Conservation (phyloP, 208 protist genomes). For the Plasmodiophora brassicae region DNA sequence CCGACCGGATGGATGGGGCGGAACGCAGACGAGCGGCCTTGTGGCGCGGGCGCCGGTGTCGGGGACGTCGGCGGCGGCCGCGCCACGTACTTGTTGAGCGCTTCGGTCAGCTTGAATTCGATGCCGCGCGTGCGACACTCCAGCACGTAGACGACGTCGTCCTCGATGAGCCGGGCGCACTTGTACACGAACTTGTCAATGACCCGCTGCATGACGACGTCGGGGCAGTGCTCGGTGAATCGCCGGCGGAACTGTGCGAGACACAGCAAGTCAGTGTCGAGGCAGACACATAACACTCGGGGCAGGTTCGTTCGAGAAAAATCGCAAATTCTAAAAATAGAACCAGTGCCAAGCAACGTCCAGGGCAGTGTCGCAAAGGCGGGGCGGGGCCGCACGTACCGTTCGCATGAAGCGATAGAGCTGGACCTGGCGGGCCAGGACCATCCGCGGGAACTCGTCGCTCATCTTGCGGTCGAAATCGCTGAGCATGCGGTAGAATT, state of each 20-base stretch:
- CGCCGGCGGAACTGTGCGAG: not conserved
- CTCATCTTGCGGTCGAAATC: conserved; percentile 13
- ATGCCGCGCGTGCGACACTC: not conserved
- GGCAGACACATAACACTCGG: no score
- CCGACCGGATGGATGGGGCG: no score
- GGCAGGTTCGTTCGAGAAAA: no score
- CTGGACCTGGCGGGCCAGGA: not conserved
- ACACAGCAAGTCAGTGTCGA: no score
- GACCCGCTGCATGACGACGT: not conserved
- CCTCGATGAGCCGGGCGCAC: not conserved
- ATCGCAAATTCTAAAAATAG: no score
- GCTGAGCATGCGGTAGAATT: not conserved
- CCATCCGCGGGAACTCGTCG: conserved; percentile 10
- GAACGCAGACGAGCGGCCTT: no score
- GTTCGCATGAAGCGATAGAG: not conserved
- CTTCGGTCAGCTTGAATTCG: not conserved
- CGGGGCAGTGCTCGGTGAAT: not conserved
- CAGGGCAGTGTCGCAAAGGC: no score
- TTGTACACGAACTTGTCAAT: not conserved
- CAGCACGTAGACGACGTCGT: conserved; percentile 6
- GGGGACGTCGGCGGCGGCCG: no score
- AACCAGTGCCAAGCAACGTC: no score
- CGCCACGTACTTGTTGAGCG: no score
- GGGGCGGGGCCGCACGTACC: no score
- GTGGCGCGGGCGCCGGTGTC: no score